A percentile compares a stretch with the other conserved stretches of the same genome.
phyloP scores from a whole-genome alignment of 2,329 filamentous ascomycete species.

The Colletotrichum spinosum region DNA sequence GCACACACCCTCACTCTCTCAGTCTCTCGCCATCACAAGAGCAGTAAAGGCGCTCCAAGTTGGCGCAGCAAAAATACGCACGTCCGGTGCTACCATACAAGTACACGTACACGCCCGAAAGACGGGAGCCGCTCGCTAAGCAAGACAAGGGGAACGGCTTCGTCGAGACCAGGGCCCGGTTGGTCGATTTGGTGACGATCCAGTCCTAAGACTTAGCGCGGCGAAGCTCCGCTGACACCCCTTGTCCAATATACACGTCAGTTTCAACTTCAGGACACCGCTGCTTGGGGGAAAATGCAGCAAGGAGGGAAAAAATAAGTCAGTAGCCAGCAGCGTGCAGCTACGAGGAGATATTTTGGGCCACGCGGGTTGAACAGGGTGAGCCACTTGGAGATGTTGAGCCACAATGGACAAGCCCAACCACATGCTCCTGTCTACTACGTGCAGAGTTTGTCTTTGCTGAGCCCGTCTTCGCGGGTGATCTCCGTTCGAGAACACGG shows the following conservation, averaged over 20 bases:
- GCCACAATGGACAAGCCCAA: neutral
- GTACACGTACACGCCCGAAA: neutral
- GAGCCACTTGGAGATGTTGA: no score
- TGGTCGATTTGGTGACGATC: constrained; percentile 10
- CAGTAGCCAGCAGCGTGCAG: constrained; percentile 4
- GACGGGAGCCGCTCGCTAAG: constrained; percentile 36
- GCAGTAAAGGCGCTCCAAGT: constrained; percentile 14
- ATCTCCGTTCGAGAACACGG: constrained; percentile 21
- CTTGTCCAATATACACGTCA: constrained; percentile 35
- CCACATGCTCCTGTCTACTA: neutral
- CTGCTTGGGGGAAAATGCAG: constrained; percentile 26
- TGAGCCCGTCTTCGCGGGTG: constrained; percentile 29
- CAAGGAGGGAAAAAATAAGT: no score
- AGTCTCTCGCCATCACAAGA: neutral
- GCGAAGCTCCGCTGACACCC: constrained; percentile 14
- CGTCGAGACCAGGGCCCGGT: constrained; percentile 10
- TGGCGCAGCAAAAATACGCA: constrained; percentile 27
- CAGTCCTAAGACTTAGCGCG: constrained; percentile 25
- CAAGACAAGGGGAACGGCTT: constrained; percentile 32
- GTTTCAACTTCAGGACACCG: constrained; percentile 38
- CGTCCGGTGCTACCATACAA: constrained; percentile 8
- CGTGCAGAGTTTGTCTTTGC: neutral
- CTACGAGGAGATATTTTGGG: constrained; percentile 28
- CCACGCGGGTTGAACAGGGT: constrained; percentile 8
- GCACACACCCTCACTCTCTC: neutral